Conservation (phyloP, 176 grass and related monocot genomes). For the Secale cereale region DNA sequence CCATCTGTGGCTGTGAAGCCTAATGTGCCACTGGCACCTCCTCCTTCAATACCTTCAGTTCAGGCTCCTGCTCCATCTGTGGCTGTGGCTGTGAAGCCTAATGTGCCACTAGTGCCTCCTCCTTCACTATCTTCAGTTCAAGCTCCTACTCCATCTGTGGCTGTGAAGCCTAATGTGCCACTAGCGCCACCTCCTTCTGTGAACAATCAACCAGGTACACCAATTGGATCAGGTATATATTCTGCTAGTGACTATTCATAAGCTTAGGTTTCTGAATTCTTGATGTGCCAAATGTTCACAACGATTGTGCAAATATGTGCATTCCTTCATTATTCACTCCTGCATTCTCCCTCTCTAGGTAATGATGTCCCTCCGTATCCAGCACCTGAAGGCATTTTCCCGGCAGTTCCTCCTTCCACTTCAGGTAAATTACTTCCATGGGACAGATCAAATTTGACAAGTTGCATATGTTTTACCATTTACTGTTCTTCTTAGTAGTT, state of each 20-base stretch:
- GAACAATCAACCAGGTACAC: constrained; percentile 43
- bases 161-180: constrained; percentile 32
- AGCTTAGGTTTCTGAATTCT: constrained; percentile 2
- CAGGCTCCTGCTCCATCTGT: constrained; percentile 48
- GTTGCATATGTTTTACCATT: constrained; percentile 5
- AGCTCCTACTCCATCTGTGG: constrained; percentile 42
- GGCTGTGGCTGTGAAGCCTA: constrained; percentile 29
- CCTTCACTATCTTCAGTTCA: constrained; percentile 40
- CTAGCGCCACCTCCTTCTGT: constrained; percentile 29
- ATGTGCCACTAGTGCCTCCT: constrained; percentile 27
- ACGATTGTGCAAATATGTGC: neutral
- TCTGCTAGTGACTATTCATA: neutral
- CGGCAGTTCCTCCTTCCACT: constrained; percentile 42
- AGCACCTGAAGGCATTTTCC: constrained; percentile 54
- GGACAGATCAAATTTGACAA: neutral
- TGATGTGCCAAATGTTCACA: neutral
- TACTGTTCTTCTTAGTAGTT: constrained; percentile 25
- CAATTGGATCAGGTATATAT: constrained; percentile 59
- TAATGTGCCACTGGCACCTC: constrained; percentile 18
- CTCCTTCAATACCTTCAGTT: constrained; percentile 39
- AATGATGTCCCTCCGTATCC: constrained; percentile 34
- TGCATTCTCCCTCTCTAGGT: constrained; percentile 23
- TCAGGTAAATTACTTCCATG: constrained; percentile 39
- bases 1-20: constrained; percentile 30
- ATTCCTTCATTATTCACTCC: constrained; percentile 10